These are phyloP conservation scores for Pleurotus cornucopiae DNA, from an alignment of 768 basidiomycete genomes.

Conservation along the genomic window DNA sequence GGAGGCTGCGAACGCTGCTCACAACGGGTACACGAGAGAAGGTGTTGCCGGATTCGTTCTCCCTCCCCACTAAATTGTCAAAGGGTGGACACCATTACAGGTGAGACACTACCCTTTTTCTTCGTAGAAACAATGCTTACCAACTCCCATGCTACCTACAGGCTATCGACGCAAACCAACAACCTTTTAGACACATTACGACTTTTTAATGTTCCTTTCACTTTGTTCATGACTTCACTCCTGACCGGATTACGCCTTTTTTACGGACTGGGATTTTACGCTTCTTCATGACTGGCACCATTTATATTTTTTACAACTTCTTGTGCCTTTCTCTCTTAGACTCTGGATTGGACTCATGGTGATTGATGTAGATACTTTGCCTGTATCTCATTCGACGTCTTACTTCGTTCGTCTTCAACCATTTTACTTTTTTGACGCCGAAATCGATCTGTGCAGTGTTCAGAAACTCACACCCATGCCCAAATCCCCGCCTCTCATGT, in stretches of 20 bases:
- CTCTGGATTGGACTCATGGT: too few species aligned
- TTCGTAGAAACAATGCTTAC: not conserved
- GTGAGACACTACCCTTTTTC: not conserved
- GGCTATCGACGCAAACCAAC: not conserved
- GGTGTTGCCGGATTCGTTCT: constrained; percentile 10
- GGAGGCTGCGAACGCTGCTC: constrained; percentile 1
- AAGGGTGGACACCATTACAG: not conserved
- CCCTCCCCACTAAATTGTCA: constrained; percentile 1
- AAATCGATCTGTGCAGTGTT: too few species aligned
- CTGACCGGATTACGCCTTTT: constrained; percentile 6
- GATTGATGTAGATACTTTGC: too few species aligned
- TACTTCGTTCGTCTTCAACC: too few species aligned
- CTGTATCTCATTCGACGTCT: too few species aligned
- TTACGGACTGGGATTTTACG: constrained; percentile 7
- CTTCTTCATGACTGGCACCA: constrained; percentile 5
- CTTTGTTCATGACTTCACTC: constrained; percentile 4
- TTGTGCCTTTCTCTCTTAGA: too few species aligned
- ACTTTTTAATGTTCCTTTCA: constrained; percentile 4
- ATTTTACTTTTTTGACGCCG: too few species aligned
- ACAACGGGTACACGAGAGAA: constrained; percentile 7
- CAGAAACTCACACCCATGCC: too few species aligned
- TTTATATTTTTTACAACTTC: constrained; percentile 7
- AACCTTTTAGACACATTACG: not conserved
- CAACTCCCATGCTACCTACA: not conserved
- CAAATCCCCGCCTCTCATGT: too few species aligned